Evolutionary conservation across 2,329 filamentous ascomycete genomes (phyloP).

Genomic region (Verruconis gallopava): DNA sequence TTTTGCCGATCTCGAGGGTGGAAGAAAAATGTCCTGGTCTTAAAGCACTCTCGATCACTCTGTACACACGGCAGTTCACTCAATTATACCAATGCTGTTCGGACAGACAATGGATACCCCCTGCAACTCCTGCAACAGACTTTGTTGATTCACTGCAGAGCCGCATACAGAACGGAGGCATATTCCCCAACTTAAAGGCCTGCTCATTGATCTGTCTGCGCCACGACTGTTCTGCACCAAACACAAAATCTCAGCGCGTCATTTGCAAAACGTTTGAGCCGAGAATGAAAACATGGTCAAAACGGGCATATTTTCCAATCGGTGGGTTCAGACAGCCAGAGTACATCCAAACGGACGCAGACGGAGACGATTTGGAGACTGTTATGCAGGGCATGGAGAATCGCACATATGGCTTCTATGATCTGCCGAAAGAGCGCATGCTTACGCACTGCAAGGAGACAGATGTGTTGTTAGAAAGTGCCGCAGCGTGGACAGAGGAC

Average conservation of each 20-base stretch:
- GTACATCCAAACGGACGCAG: neutral
- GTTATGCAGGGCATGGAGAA: neutral
- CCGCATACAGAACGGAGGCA: neutral
- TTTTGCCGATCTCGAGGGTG: neutral
- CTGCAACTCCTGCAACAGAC: neutral
- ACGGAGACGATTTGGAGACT: neutral
- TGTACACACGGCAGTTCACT: neutral
- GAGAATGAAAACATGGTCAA: neutral
- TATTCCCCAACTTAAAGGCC: neutral
- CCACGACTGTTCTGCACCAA: neutral
- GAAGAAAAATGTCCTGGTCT: slow-evolving; percentile 1
- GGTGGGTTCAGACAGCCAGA: neutral
- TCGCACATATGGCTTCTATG: neutral
- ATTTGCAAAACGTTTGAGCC: neutral
- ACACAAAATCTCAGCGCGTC: neutral
- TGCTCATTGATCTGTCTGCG: neutral
- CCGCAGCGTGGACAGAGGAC: neutral
- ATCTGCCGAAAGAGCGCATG: neutral
- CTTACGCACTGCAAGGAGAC: neutral
- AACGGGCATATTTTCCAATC: neutral
- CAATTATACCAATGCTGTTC: neutral
- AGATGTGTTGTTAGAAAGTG: neutral
- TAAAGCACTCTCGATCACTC: neutral
- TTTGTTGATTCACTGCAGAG: neutral
- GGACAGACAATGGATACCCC: neutral